phyloP scores from a whole-genome alignment of 257 asterid genomes.

The Anisodus tanguticus region DNA sequence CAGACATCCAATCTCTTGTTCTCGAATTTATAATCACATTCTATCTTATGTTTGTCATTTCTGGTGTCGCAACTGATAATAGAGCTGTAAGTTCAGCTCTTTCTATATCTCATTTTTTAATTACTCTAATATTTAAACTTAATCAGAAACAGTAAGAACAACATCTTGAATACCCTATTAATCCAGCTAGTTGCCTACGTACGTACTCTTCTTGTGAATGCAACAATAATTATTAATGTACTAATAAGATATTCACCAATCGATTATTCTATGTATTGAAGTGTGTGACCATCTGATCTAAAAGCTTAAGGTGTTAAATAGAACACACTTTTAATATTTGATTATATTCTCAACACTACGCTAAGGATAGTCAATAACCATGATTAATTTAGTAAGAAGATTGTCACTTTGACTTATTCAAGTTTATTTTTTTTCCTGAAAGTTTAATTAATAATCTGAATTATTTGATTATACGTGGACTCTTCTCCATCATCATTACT shows the following conservation, averaged over 20 bases:
- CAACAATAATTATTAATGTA: neutral
- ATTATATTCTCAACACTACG: too few relatives aligned
- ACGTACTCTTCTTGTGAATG: neutral
- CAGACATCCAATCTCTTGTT: conserved; percentile 40
- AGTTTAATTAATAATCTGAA: neutral
- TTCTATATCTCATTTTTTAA: neutral
- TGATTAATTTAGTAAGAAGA: neutral
- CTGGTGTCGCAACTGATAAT: conserved; percentile 44
- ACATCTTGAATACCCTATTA: neutral
- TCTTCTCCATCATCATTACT: neutral
- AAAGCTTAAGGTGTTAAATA: too few relatives aligned
- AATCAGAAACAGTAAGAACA: neutral
- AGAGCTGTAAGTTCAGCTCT: conserved; percentile 40
- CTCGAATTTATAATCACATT: conserved; percentile 49
- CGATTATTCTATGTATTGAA: too few relatives aligned
- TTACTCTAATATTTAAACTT: neutral
- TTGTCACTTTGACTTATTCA: neutral
- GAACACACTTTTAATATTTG: too few relatives aligned
- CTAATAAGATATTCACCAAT: neutral
- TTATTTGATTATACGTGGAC: neutral
- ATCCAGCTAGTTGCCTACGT: neutral
- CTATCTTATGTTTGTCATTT: conserved; percentile 47
- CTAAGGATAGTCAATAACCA: neutral
- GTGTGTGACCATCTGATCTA: too few relatives aligned
- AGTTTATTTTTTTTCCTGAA: too few relatives aligned